These are phyloP conservation scores for Sarocladium kiliense DNA, from an alignment of 2,329 filamentous ascomycete species.

Conservation along the genomic window DNA sequence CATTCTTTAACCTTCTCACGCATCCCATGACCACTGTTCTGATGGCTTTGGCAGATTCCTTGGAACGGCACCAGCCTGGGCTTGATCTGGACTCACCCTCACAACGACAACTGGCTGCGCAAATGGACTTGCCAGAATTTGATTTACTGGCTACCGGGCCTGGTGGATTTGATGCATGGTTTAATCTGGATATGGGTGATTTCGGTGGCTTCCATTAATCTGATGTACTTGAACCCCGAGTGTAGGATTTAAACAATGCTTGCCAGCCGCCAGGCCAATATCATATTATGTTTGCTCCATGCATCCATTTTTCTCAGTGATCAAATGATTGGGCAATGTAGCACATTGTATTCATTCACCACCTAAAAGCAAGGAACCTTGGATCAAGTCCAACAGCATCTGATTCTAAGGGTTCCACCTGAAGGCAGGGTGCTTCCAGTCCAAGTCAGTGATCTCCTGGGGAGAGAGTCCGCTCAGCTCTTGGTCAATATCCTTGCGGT, in stretches of 20 bases:
- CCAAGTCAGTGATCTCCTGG: constrained; percentile 52
- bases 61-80: not conserved
- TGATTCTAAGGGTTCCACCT: constrained; percentile 41
- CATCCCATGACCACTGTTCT: too few relatives aligned
- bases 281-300: too few relatives aligned
- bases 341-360: too few relatives aligned
- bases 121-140: constrained; percentile 3
- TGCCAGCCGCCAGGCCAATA: too few relatives aligned
- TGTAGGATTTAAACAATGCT: too few relatives aligned
- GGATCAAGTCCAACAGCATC: too few relatives aligned
- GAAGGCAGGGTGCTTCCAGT: constrained; percentile 63
- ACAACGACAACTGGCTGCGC: not conserved
- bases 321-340: too few relatives aligned
- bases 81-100: not conserved
- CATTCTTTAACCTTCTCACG: too few relatives aligned
- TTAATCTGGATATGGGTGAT: constrained; percentile 5
- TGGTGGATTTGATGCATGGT: not conserved
- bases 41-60: not conserved
- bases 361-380: too few relatives aligned
- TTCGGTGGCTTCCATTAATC: not conserved
- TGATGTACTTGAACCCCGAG: too few relatives aligned
- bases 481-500: constrained; percentile 22
- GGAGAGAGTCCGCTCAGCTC: constrained; percentile 49
- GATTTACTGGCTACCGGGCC: not conserved
- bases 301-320: too few relatives aligned